phyloP scores from a whole-genome alignment of 208 protist species.

The Balamuthia mandrillaris region DNA sequence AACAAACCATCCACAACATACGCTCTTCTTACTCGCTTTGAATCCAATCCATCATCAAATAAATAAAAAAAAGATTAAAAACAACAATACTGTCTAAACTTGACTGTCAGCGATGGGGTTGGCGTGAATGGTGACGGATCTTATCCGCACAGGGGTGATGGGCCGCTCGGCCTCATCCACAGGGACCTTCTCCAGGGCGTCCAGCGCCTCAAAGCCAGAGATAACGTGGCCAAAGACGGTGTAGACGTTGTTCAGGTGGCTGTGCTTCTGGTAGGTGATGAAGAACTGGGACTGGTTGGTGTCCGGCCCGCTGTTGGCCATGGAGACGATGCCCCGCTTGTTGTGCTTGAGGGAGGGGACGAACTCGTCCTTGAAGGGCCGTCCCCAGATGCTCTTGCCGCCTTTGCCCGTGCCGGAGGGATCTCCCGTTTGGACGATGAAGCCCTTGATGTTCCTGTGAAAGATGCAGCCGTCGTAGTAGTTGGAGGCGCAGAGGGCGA shows the following conservation, averaged over 20 bases:
- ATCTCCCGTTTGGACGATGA: slow-evolving; percentile 78
- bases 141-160: slow-evolving; percentile 23
- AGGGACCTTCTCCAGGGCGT: slow-evolving; percentile 46
- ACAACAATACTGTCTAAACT: no score
- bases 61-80: no score
- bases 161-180: slow-evolving; percentile 40
- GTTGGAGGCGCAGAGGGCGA: slow-evolving; percentile 46
- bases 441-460: slow-evolving; percentile 76
- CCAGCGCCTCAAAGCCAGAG: slow-evolving; percentile 41
- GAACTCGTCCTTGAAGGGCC: slow-evolving; percentile 73
- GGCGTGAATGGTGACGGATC: slow-evolving; percentile 46
- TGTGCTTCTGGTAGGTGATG: slow-evolving; percentile 31
- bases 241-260: slow-evolving; percentile 37
- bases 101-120: slow-evolving; percentile 45
- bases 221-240: slow-evolving; percentile 45
- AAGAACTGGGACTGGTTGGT: slow-evolving; percentile 59
- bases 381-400: slow-evolving; percentile 66
- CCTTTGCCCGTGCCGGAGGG: slow-evolving; percentile 76
- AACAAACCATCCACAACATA: no score
- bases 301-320: slow-evolving; percentile 53
- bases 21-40: no score
- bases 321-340: slow-evolving; percentile 42
- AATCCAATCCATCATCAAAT: no score
- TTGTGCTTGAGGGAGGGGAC: slow-evolving; percentile 14
- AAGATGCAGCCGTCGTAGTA: slow-evolving; percentile 77